These are phyloP conservation scores for Penicillium lividum DNA, from an alignment of 495 filamentous ascomycete species.

Conservation along the genomic window DNA sequence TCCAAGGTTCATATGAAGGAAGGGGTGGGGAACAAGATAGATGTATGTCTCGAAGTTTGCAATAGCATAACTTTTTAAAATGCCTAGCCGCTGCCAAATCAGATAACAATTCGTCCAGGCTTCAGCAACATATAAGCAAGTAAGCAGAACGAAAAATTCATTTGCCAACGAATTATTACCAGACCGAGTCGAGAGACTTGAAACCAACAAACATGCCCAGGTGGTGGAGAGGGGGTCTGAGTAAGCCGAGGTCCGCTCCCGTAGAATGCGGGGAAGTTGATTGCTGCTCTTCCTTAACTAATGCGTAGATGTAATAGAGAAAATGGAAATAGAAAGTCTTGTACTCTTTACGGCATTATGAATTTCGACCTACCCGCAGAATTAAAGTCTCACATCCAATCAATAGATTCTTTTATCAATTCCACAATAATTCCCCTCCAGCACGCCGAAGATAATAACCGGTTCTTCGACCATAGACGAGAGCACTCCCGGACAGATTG, in stretches of 20 bases:
- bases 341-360: conserved; percentile 32
- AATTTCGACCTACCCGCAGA: conserved; percentile 55
- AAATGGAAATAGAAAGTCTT: not conserved
- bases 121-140: too few species aligned
- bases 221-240: not conserved
- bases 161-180: too few species aligned
- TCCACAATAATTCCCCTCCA: conserved; percentile 37
- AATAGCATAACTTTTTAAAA: too few species aligned
- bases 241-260: conserved; percentile 9
- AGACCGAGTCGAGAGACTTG: too few species aligned
- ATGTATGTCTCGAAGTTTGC: too few species aligned
- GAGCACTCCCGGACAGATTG: conserved; percentile 59
- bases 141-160: too few species aligned
- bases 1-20: too few species aligned
- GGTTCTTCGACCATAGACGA: conserved; percentile 63
- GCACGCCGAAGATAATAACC: conserved; percentile 50
- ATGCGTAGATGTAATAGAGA: too few species aligned
- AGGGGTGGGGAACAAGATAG: too few species aligned
- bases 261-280: conserved; percentile 5
- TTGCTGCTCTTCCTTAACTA: not conserved
- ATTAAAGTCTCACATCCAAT: conserved; percentile 43
- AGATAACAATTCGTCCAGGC: too few species aligned
- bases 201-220: not conserved
- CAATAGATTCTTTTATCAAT: conserved; percentile 57
- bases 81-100: too few species aligned